Percentiles rank a stretch among this genome's conserved stretches.
Conservation (phyloP, 129 eudicot species). For the Centrapalus pauciflorus region DNA sequence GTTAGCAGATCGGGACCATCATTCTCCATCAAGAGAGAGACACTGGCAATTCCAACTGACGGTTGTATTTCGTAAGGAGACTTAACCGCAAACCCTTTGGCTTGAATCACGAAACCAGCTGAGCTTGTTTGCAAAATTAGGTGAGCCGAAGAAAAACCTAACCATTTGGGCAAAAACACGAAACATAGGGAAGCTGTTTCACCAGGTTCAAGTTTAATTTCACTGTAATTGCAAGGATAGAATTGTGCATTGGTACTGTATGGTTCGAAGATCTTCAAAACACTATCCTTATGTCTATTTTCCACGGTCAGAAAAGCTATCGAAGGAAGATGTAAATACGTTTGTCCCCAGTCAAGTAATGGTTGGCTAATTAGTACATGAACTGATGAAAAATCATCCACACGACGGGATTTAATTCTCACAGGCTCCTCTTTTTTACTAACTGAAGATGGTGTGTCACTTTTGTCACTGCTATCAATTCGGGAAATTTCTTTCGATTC, state of each 20-base stretch:
- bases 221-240: constrained; percentile 73
- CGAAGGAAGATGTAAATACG: constrained; percentile 60
- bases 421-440: constrained; percentile 16
- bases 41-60: constrained; percentile 35
- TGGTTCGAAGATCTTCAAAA: constrained; percentile 48
- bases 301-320: constrained; percentile 48
- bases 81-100: constrained; percentile 61
- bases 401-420: constrained; percentile 29
- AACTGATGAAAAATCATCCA: constrained; percentile 47
- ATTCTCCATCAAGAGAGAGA: constrained; percentile 54
- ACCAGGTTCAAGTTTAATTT: constrained; percentile 62
- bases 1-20: constrained; percentile 42
- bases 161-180: constrained; percentile 52
- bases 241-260: constrained; percentile 72
- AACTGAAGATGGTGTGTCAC: constrained; percentile 35
- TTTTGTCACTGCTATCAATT: constrained; percentile 19
- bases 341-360: constrained; percentile 70
- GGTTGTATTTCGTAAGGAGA: constrained; percentile 62
- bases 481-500: constrained; percentile 29
- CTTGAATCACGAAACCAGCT: constrained; percentile 78
- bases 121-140: constrained; percentile 73
- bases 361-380: constrained; percentile 58
- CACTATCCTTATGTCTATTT: constrained; percentile 41
- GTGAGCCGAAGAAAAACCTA: constrained; percentile 71
- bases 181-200: constrained; percentile 70